A percentile compares a stretch with the other conserved stretches of the same genome.
phyloP scores from a whole-genome alignment of 495 filamentous ascomycete species.

The Hyaloscypha variabilis region DNA sequence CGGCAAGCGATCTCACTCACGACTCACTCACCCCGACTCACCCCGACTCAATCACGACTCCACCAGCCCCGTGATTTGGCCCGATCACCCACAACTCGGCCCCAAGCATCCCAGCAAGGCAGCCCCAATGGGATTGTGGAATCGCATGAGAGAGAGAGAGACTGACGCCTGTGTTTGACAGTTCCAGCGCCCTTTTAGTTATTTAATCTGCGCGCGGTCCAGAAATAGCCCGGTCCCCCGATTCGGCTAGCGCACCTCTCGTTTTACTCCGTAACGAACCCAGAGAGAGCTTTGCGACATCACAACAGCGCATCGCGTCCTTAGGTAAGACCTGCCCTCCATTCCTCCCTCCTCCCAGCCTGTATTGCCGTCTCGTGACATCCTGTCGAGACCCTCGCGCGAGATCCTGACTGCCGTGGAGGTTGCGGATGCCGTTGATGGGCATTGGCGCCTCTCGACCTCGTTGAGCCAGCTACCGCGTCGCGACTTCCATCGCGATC shows the following conservation, averaged over 20 bases:
- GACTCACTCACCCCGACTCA: no score
- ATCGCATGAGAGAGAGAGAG: neutral
- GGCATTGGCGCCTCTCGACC: conserved; percentile 23
- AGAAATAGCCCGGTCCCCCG: neutral
- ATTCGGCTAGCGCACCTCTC: conserved; percentile 13
- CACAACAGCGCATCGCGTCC: conserved; percentile 15
- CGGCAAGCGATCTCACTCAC: conserved; percentile 2
- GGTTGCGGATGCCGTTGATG: conserved; percentile 21
- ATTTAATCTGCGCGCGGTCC: conserved; percentile 4
- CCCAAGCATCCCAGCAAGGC: neutral
- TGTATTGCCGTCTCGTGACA: conserved; percentile 33
- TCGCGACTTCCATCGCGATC: conserved; percentile 32
- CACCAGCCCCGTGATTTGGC: neutral
- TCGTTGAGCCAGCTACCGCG: conserved; percentile 26
- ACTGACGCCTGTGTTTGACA: conserved; percentile 11
- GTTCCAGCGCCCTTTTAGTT: neutral
- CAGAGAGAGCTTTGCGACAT: conserved; percentile 17
- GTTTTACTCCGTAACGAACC: neutral
- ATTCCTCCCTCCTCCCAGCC: conserved; percentile 23
- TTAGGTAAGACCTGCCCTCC: conserved; percentile 34
- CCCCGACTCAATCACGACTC: neutral
- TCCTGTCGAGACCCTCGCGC: conserved; percentile 19
- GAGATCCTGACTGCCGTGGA: conserved; percentile 14
- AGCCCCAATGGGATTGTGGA: conserved; percentile 4
- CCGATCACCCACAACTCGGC: conserved; percentile 7